Evolutionary conservation across 2,329 filamentous ascomycete genomes (phyloP).

Genomic region (Aspergillus tubingensis): DNA sequence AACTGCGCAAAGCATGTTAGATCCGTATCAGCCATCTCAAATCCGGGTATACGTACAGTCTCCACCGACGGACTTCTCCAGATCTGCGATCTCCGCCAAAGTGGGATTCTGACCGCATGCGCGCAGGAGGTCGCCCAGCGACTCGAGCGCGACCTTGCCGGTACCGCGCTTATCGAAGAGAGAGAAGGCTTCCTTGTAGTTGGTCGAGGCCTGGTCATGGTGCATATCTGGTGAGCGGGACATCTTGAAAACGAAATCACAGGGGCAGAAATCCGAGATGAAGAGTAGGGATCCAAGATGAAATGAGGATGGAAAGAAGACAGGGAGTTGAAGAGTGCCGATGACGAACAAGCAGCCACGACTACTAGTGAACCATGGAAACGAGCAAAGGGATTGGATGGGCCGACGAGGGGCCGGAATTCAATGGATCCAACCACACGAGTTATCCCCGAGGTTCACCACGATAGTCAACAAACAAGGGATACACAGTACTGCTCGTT

Average conservation of each 20-base stretch:
- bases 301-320: slow-evolving; percentile 7
- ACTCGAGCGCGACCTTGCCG: slow-evolving; percentile 82
- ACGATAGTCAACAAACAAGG: background rate
- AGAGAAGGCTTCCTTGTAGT: slow-evolving; percentile 99
- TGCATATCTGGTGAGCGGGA: slow-evolving; percentile 24
- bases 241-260: slow-evolving; percentile 8
- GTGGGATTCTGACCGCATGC: slow-evolving; percentile 99
- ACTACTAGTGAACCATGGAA: slow-evolving; percentile 16
- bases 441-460: background rate
- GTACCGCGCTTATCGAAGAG: slow-evolving; percentile 99
- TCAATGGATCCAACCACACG: slow-evolving; percentile 3
- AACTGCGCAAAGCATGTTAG: slow-evolving; percentile 58
- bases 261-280: slow-evolving; percentile 5
- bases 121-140: slow-evolving; percentile 88
- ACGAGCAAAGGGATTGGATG: slow-evolving; percentile 16
- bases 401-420: slow-evolving; percentile 9
- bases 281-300: slow-evolving; percentile 13
- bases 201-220: slow-evolving; percentile 69
- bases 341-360: slow-evolving; percentile 3
- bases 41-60: slow-evolving; percentile 65
- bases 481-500: background rate
- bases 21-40: background rate
- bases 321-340: background rate
- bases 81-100: slow-evolving; percentile 83
- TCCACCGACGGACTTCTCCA: slow-evolving; percentile 84